Conservation (phyloP, 164 flowering plant species). For the Vitis rotundifolia region DNA sequence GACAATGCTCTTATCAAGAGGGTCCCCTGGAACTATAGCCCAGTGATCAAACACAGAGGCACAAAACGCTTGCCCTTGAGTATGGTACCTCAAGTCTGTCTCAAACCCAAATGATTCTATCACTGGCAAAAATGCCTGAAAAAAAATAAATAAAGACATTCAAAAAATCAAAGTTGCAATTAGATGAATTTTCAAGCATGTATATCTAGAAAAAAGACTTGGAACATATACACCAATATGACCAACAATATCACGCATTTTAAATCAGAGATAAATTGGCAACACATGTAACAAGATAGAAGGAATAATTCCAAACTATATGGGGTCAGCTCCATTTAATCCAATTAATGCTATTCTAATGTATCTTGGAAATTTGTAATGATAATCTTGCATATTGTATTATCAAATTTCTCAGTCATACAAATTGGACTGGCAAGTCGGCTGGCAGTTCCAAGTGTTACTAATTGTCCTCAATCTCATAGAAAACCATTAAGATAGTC, state of each 20-base stretch:
- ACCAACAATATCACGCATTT: background rate
- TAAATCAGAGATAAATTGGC: background rate
- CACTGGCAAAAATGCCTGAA: conserved; percentile 93
- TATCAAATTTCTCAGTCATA: background rate
- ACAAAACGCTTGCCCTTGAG: conserved; percentile 97
- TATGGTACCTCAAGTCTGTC: conserved; percentile 94
- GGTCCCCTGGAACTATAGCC: conserved; percentile 99
- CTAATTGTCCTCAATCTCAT: background rate
- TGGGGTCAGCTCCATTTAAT: background rate
- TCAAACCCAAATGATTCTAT: conserved; percentile 99
- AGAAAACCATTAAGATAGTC: background rate
- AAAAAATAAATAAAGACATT: background rate
- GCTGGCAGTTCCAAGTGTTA: background rate
- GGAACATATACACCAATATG: background rate
- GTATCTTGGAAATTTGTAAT: too few relatives aligned
- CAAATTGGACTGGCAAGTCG: background rate
- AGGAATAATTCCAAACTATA: background rate
- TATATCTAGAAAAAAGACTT: background rate
- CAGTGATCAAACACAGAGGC: conserved; percentile 90
- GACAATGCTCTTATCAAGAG: conserved; percentile 89
- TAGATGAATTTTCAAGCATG: background rate
- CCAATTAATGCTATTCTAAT: too few relatives aligned
- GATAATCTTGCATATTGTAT: background rate
- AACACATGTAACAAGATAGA: background rate
- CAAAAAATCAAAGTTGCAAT: background rate